phyloP scores from a whole-genome alignment of 768 basidiomycete genomes.

The Melanogaster broomeanus region DNA sequence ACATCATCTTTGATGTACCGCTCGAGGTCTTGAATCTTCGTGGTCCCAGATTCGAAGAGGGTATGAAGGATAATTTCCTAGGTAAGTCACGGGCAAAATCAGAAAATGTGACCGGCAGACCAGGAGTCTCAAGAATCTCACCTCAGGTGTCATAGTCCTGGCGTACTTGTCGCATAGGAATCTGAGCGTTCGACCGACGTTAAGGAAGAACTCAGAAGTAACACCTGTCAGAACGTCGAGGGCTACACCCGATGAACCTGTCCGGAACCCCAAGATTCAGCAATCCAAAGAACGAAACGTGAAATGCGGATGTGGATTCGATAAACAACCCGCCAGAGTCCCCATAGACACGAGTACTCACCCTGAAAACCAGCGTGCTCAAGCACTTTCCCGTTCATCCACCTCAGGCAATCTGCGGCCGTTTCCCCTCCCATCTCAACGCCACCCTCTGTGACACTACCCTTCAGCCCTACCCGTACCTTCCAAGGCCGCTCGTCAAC shows the following conservation, averaged over 20 bases:
- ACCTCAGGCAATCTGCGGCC: slow-evolving; percentile 65
- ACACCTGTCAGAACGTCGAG: slow-evolving; percentile 79
- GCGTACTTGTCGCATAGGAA: slow-evolving; percentile 82
- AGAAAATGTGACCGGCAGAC: background rate
- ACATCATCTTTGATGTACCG: slow-evolving; percentile 89
- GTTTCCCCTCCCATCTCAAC: slow-evolving; percentile 62
- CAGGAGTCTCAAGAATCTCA: slow-evolving; percentile 34
- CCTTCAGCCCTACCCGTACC: slow-evolving; percentile 20
- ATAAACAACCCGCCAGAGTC: background rate
- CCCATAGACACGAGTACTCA: slow-evolving; percentile 33
- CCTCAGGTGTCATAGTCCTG: slow-evolving; percentile 82
- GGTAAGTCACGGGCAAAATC: slow-evolving; percentile 1
- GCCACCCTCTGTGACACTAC: slow-evolving; percentile 15
- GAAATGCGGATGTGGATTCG: background rate
- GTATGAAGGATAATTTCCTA: slow-evolving; percentile 94
- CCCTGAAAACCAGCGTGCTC: slow-evolving; percentile 95
- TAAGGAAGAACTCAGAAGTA: slow-evolving; percentile 77
- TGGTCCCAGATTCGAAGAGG: slow-evolving; percentile 84
- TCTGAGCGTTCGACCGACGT: slow-evolving; percentile 84
- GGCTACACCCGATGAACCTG: slow-evolving; percentile 75
- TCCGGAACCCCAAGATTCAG: background rate
- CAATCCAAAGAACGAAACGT: background rate
- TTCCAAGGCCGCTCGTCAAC: slow-evolving; percentile 68
- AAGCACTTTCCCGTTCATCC: slow-evolving; percentile 75
- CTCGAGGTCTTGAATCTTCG: slow-evolving; percentile 77